phyloP scores from a whole-genome alignment of 768 basidiomycete genomes.

The Psilocybe subaeruginosa region DNA sequence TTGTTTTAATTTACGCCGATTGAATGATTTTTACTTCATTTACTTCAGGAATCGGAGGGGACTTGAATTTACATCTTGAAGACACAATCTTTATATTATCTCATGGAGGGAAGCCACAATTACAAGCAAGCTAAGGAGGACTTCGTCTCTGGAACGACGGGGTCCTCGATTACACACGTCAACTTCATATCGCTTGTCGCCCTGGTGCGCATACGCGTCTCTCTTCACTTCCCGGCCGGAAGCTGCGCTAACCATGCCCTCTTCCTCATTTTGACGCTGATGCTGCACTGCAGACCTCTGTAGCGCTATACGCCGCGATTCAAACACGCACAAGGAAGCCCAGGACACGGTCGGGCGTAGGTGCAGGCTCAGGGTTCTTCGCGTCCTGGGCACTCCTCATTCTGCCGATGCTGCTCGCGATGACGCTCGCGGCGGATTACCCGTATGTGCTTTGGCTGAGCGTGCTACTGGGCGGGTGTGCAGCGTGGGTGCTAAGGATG shows the following conservation, averaged over 20 bases:
- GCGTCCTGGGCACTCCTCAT: conserved; percentile 69
- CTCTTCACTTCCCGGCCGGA: too few relatives aligned
- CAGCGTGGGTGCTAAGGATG: conserved; percentile 45
- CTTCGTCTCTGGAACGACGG: conserved; percentile 76
- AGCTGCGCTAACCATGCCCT: too few relatives aligned
- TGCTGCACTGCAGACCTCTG: conserved; percentile 55
- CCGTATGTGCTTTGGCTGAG: conserved; percentile 52
- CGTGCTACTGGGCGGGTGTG: conserved; percentile 47
- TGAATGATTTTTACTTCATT: too few relatives aligned
- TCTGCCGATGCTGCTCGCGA: conserved; percentile 77
- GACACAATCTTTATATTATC: too few relatives aligned
- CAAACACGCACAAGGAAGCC: conserved; percentile 45
- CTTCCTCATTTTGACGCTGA: too few relatives aligned
- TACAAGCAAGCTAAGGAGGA: conserved; percentile 85
- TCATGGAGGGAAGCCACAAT: too few relatives aligned
- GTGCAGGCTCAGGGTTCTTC: conserved; percentile 35
- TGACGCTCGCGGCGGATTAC: conserved; percentile 72
- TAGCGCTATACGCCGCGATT: conserved; percentile 68
- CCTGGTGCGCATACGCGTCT: conserved; percentile 26
- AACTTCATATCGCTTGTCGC: conserved; percentile 61
- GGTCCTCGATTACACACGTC: conserved; percentile 66
- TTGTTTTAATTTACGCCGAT: too few relatives aligned
- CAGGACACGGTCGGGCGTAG: conserved; percentile 24
- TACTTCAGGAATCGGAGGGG: too few relatives aligned
- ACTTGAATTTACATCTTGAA: too few relatives aligned